These are phyloP conservation scores for Akanthomyces muscarius DNA, from an alignment of 2,329 filamentous ascomycete species.

Conservation along the genomic window DNA sequence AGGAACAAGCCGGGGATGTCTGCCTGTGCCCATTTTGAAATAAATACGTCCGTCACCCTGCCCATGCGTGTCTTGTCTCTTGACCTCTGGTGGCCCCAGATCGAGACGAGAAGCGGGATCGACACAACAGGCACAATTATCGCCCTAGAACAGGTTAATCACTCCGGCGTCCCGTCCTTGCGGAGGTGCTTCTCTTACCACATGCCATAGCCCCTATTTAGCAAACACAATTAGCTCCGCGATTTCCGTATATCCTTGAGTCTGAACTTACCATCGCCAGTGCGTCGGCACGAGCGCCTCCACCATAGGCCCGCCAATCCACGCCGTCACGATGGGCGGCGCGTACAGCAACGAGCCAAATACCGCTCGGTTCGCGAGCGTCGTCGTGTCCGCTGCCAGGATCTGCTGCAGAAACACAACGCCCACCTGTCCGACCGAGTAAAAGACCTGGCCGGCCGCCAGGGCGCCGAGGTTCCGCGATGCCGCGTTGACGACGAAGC, in stretches of 20 bases:
- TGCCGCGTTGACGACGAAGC: slow-evolving; percentile 54
- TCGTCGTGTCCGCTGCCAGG: slow-evolving; percentile 60
- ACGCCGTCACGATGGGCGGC: slow-evolving; percentile 58
- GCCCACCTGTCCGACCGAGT: slow-evolving; percentile 55
- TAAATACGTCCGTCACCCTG: slow-evolving; percentile 18
- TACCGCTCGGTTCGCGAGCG: slow-evolving; percentile 56
- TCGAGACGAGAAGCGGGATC: slow-evolving; percentile 48
- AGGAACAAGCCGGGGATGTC: slow-evolving; percentile 3
- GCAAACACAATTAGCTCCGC: not conserved
- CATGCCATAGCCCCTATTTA: slow-evolving; percentile 50
- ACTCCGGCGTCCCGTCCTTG: not conserved
- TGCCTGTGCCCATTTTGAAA: not conserved
- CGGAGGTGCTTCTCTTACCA: slow-evolving; percentile 31
- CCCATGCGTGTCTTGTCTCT: slow-evolving; percentile 37
- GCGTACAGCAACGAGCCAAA: slow-evolving; percentile 55
- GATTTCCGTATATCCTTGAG: too few species aligned
- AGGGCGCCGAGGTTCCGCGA: slow-evolving; percentile 52
- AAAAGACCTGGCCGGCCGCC: slow-evolving; percentile 55
- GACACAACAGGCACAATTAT: slow-evolving; percentile 55
- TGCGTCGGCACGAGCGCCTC: slow-evolving; percentile 40
- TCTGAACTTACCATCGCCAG: slow-evolving; percentile 46
- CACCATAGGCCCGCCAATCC: slow-evolving; percentile 44
- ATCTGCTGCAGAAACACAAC: slow-evolving; percentile 60
- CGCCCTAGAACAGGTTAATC: slow-evolving; percentile 30
- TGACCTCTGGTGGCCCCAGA: slow-evolving; percentile 49